A percentile compares a stretch with the other conserved stretches of the same genome.
Evolutionary conservation across 306 rosid genomes (phyloP).

Genomic region (Quercus wislizeni): DNA sequence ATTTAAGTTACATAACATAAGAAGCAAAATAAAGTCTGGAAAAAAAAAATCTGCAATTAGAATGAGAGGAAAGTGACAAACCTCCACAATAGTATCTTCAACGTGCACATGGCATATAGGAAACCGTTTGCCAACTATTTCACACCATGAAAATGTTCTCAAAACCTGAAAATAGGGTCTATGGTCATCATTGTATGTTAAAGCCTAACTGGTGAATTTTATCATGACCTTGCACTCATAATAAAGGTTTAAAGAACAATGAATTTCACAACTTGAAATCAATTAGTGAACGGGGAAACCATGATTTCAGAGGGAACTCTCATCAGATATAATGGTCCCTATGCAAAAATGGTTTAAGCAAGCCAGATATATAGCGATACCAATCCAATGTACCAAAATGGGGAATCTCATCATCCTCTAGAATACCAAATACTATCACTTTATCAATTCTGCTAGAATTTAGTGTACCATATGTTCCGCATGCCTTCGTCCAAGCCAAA

Average conservation of each 20-base stretch:
- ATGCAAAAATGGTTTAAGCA: neutral
- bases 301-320: neutral
- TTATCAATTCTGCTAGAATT: no score
- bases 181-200: slow-evolving; percentile 23
- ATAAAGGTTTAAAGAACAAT: slow-evolving; percentile 5
- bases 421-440: no score
- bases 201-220: neutral
- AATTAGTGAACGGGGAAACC: neutral
- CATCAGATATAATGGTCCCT: neutral
- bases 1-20: slow-evolving; percentile 19
- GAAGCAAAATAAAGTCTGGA: neutral
- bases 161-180: slow-evolving; percentile 51
- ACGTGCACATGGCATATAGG: slow-evolving; percentile 92
- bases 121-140: slow-evolving; percentile 78
- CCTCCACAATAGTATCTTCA: slow-evolving; percentile 70
- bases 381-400: neutral
- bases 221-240: slow-evolving; percentile 3
- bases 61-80: slow-evolving; percentile 26
- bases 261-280: neutral
- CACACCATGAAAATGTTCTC: slow-evolving; percentile 80
- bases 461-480: no score
- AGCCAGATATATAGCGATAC: neutral
- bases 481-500: no score
- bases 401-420: no score
- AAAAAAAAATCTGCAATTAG: neutral